Evolutionary conservation across 768 basidiomycete species (phyloP).

Genomic region (Trametes elegans): DNA sequence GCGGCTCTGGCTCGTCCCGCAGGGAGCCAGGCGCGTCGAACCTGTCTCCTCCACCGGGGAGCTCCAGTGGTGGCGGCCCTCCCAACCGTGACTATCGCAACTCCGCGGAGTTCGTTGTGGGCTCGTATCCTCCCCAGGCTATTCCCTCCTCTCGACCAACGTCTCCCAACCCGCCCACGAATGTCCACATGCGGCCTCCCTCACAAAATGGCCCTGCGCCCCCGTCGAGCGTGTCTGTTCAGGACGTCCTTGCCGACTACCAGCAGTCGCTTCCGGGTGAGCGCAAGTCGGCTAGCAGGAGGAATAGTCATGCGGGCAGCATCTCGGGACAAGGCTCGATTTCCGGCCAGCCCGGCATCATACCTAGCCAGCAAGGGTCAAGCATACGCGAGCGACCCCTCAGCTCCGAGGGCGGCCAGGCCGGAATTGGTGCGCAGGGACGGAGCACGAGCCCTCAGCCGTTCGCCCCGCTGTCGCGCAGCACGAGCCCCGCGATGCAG

Average conservation of each 20-base stretch:
- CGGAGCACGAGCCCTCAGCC: slow-evolving; percentile 63
- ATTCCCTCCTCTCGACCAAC: slow-evolving; percentile 57
- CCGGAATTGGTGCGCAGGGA: slow-evolving; percentile 80
- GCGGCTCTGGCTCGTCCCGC: slow-evolving; percentile 12
- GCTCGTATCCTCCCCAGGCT: slow-evolving; percentile 56
- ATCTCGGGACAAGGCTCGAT: slow-evolving; percentile 31
- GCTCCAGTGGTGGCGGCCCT: slow-evolving; percentile 22
- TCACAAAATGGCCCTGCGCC: slow-evolving; percentile 34
- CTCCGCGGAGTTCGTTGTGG: slow-evolving; percentile 78
- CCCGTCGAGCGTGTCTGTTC: slow-evolving; percentile 54
- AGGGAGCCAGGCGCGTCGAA: slow-evolving; percentile 16
- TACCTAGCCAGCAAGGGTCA: slow-evolving; percentile 18
- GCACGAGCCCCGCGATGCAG: slow-evolving; percentile 45
- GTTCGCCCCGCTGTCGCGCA: slow-evolving; percentile 39
- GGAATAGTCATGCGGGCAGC: slow-evolving; percentile 42
- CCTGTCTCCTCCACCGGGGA: slow-evolving; percentile 40
- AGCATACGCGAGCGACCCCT: slow-evolving; percentile 43
- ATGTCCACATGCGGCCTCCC: slow-evolving; percentile 74
- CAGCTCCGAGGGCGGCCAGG: slow-evolving; percentile 61
- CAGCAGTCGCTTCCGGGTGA: slow-evolving; percentile 89
- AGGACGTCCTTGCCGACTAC: slow-evolving; percentile 74
- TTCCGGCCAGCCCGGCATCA: slow-evolving; percentile 19
- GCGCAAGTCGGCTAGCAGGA: slow-evolving; percentile 54
- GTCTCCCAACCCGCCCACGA: slow-evolving; percentile 72
- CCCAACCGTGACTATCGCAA: slow-evolving; percentile 62